Percentiles rank a stretch among this genome's conserved stretches.
Conservation (phyloP, 202 grass and related monocot species). For the Dendrocalamus latiflorus region DNA sequence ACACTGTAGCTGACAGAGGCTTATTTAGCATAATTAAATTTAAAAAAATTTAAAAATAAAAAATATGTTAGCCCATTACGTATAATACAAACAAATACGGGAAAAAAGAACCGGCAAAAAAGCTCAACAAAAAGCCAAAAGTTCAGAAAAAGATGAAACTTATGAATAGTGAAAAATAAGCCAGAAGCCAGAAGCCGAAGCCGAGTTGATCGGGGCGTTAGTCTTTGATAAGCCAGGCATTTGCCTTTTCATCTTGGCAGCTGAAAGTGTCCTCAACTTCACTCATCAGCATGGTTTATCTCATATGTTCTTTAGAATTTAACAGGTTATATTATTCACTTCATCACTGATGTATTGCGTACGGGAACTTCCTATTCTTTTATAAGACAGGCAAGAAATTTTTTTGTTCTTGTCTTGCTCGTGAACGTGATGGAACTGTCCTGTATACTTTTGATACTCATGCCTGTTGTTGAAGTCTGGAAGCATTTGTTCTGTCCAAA, state of each 20-base stretch:
- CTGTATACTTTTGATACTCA: background rate
- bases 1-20: too few species aligned
- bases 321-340: background rate
- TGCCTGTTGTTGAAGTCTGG: background rate
- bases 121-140: too few species aligned
- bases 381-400: background rate
- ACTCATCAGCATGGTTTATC: background rate
- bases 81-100: too few species aligned
- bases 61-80: too few species aligned
- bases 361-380: background rate
- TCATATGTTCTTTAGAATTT: background rate
- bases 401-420: background rate
- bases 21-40: too few species aligned
- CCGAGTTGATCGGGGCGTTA: too few species aligned
- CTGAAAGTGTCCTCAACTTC: background rate
- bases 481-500: conserved; percentile 20
- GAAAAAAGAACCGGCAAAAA: too few species aligned
- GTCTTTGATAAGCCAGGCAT: background rate
- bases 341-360: background rate
- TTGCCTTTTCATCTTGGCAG: background rate
- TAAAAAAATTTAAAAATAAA: too few species aligned
- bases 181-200: too few species aligned
- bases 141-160: too few species aligned
- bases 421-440: background rate
- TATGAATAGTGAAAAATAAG: too few species aligned